Evolutionary conservation across 2,329 filamentous ascomycete genomes (phyloP), one percentile per base, ranked within the genome.

Genomic region (Colletotrichum sp.): DNA sequence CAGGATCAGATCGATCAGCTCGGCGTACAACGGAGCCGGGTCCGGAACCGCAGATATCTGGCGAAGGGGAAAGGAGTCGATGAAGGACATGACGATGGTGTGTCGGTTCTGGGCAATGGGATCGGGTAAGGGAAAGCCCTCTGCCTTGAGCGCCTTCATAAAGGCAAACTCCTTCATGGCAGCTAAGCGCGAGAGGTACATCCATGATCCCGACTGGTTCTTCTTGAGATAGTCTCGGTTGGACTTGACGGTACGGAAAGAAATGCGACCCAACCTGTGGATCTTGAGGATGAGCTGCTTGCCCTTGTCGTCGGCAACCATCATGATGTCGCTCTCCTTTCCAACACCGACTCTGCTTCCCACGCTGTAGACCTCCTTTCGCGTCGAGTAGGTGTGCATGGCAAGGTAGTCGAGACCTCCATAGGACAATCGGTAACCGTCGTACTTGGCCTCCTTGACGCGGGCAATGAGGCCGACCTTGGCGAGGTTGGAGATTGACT

Each of bases 381-480:
- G 90, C 80, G 94, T 94, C 74, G 96, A 93, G 84, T 98, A 94
- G 1, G 95, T 93, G 86, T 98, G 96, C 70, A 99, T 90, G 18
- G 97, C 95, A n/a, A 99, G 93, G 85, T 99, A 99, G 87, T 99
- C 97, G 64, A 98, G 92, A 3, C 97, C 97, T 80, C 97, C 97
- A 83, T 99, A 99, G 8, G 96, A 98, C 70, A 99, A 90, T 69
- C 97, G 93, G 87, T 99, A 99, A 77, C 97, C 97, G 82, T 99
- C 97, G 86, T 99, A 99, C 85, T 95, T 96, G 77, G 96, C 95
- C 84, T 98, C 98, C 85, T 98, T 98, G 79, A 98, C 93, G 79
- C 94, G 94, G 60, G 94, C 96, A 80, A 99, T 98, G 80, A 99
- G 90, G 76, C 95, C 95, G 65, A 94, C 93, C 86, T 99, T 99